A percentile compares a stretch with the other conserved stretches of the same genome.
phyloP scores from a whole-genome alignment of 768 basidiomycete species.

The Podaxis sp. region DNA sequence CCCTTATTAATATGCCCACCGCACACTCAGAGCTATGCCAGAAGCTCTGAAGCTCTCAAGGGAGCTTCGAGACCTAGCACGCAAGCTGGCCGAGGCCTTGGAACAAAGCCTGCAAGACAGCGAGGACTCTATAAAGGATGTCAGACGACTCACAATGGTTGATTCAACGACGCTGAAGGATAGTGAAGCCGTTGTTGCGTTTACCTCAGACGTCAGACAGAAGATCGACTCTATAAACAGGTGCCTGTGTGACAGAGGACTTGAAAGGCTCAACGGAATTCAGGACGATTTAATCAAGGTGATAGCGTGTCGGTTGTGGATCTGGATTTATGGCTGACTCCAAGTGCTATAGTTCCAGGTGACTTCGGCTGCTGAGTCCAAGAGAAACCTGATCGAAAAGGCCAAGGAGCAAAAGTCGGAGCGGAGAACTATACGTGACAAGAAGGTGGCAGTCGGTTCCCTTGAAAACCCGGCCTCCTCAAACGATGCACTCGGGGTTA shows the following conservation, averaged over 20 bases:
- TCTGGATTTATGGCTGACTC: neutral
- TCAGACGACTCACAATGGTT: neutral
- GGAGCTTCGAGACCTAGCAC: neutral
- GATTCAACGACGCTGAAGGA: neutral
- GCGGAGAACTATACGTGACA: neutral
- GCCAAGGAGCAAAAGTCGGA: neutral
- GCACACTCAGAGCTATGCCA: neutral
- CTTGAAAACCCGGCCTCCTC: neutral
- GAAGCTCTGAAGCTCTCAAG: neutral
- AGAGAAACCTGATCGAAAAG: neutral
- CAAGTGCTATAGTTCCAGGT: neutral
- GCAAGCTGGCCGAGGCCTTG: neutral
- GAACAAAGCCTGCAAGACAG: neutral
- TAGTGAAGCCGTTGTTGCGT: neutral
- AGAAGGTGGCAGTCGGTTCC: neutral
- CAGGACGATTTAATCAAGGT: neutral
- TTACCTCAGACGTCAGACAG: neutral
- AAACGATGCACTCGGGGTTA: no score
- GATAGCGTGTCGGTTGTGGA: neutral
- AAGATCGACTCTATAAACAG: neutral
- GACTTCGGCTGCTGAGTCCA: neutral
- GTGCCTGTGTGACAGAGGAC: neutral
- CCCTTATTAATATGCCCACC: no score
- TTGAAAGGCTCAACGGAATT: neutral
- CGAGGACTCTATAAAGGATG: neutral